These are phyloP conservation scores for Candida andamanensis DNA, from an alignment of 805 yeast genomes.

Conservation along the genomic window DNA sequence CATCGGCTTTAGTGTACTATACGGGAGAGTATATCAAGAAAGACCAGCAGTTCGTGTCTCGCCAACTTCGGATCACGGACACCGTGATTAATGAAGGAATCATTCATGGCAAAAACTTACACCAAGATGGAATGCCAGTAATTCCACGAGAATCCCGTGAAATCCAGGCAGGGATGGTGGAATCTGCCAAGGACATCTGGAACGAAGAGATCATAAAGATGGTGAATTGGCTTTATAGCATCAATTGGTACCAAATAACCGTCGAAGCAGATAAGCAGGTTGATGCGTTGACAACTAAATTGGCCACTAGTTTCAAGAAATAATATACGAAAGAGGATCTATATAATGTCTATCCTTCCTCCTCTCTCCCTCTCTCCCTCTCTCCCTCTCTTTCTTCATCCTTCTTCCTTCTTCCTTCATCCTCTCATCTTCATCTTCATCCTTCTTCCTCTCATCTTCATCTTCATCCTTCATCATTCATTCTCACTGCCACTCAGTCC, in stretches of 20 bases:
- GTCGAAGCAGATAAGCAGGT: conserved; percentile 30
- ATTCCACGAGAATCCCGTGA: conserved; percentile 4
- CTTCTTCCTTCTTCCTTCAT: no score
- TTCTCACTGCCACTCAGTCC: no score
- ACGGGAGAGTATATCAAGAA: conserved; percentile 52
- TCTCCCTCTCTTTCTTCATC: no score
- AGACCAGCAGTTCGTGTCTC: conserved; percentile 43
- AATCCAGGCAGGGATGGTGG: conserved; percentile 26
- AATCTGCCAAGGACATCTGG: conserved; percentile 76
- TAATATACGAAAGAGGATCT: no score
- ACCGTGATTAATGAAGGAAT: conserved; percentile 50
- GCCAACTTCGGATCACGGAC: conserved; percentile 44
- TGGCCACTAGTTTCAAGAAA: no score
- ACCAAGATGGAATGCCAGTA: conserved; percentile 40
- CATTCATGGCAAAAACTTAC: conserved; percentile 42
- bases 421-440: no score
- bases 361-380: no score
- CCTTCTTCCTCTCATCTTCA: no score
- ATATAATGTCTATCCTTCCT: no score
- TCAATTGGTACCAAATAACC: conserved; percentile 44
- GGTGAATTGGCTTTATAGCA: conserved; percentile 59
- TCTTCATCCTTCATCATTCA: no score
- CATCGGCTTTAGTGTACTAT: conserved; percentile 58
- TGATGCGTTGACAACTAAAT: conserved; percentile 23
- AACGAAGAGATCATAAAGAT: conserved; percentile 62